These are phyloP conservation scores for Penicillium samsonianum DNA, from an alignment of 495 filamentous ascomycete genomes.

Conservation along the genomic window DNA sequence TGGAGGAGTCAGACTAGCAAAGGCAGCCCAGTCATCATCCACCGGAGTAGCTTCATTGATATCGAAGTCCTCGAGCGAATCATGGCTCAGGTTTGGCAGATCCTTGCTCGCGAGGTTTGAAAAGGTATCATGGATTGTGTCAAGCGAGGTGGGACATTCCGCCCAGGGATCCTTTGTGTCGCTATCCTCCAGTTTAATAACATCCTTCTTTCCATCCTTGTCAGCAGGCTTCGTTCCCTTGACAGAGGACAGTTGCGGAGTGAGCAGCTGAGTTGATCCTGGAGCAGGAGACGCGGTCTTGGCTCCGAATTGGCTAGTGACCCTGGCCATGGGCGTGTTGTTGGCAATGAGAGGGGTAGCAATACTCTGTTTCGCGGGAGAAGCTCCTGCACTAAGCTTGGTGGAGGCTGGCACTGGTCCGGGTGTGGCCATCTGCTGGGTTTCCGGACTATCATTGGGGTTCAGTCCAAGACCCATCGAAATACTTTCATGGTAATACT, in stretches of 20 bases:
- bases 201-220: slow-evolving; percentile 37
- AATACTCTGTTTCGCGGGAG: slow-evolving; percentile 39
- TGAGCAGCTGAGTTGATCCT: slow-evolving; percentile 43
- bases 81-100: slow-evolving; percentile 30
- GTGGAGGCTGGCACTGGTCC: slow-evolving; percentile 12
- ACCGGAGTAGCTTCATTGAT: slow-evolving; percentile 48
- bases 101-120: slow-evolving; percentile 31
- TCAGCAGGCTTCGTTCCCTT: slow-evolving; percentile 37
- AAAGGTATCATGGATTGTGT: slow-evolving; percentile 47
- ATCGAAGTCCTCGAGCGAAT: slow-evolving; percentile 45
- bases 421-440: slow-evolving; percentile 22
- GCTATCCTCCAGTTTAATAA: slow-evolving; percentile 20
- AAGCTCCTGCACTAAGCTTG: slow-evolving; percentile 30
- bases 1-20: slow-evolving; percentile 40
- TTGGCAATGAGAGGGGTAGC: slow-evolving; percentile 38
- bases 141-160: slow-evolving; percentile 43
- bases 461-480: slow-evolving; percentile 40
- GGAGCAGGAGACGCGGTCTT: slow-evolving; percentile 44
- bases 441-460: slow-evolving; percentile 26
- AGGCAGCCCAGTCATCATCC: slow-evolving; percentile 38
- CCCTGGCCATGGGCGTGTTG: slow-evolving; percentile 46
- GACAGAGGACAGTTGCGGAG: slow-evolving; percentile 30
- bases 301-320: slow-evolving; percentile 38
- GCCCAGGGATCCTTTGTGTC: slow-evolving; percentile 43
- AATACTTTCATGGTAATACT: slow-evolving; percentile 50